These are phyloP conservation scores for Ilyonectria destructans DNA, from an alignment of 2,329 filamentous ascomycete species.

Conservation along the genomic window DNA sequence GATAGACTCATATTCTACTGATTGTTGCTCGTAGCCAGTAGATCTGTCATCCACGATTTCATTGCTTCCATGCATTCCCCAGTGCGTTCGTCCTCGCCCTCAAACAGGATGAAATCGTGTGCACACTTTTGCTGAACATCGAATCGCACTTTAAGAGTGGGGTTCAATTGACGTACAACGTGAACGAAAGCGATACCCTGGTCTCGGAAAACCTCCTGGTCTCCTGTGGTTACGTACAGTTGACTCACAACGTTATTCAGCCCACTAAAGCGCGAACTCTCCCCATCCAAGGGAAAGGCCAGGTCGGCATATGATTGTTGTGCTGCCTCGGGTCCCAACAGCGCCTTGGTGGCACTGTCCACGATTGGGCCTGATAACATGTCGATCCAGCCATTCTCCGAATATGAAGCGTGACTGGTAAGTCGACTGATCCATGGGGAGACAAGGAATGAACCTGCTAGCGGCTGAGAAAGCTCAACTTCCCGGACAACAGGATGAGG, in stretches of 20 bases:
- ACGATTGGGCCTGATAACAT: slow-evolving; percentile 25
- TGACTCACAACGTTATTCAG: slow-evolving; percentile 18
- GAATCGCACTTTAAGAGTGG: slow-evolving; percentile 25
- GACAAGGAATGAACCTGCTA: slow-evolving; percentile 52
- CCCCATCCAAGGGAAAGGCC: slow-evolving; percentile 31
- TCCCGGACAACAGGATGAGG: slow-evolving; percentile 41
- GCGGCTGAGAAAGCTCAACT: slow-evolving; percentile 42
- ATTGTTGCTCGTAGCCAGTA: too few relatives aligned
- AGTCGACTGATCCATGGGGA: slow-evolving; percentile 46
- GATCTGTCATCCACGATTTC: slow-evolving; percentile 16
- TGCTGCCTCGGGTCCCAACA: neutral
- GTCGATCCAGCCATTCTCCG: slow-evolving; percentile 27
- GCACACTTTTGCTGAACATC: slow-evolving; percentile 18
- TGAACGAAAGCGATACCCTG: slow-evolving; percentile 13
- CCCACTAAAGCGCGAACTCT: slow-evolving; percentile 15
- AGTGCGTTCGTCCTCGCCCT: slow-evolving; percentile 17
- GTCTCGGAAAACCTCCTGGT: slow-evolving; percentile 34
- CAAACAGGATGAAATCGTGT: slow-evolving; percentile 36
- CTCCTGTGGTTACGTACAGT: slow-evolving; percentile 31
- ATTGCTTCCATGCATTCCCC: slow-evolving; percentile 27
- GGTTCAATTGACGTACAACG: slow-evolving; percentile 28
- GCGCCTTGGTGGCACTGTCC: slow-evolving; percentile 12
- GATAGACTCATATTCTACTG: too few relatives aligned
- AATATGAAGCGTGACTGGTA: slow-evolving; percentile 22
- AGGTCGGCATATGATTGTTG: neutral